Percentiles rank a stretch among this genome's conserved stretches.
Evolutionary conservation across 768 basidiomycete species (phyloP).

Genomic region (Lanmaoa rubissima): DNA sequence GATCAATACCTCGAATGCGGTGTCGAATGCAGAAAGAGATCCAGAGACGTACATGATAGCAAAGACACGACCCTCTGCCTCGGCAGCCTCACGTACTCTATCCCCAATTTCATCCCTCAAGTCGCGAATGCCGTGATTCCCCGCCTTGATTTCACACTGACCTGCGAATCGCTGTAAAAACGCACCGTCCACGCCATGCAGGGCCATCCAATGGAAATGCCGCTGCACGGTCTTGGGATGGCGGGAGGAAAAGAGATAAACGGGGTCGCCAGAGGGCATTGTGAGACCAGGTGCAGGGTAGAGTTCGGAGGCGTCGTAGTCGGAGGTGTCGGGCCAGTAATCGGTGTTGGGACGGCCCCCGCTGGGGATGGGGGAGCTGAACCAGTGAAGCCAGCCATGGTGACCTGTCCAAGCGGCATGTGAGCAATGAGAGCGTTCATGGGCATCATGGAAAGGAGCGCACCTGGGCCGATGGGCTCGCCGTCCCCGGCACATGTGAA

Average conservation of each 20-base stretch:
- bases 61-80: constrained; percentile 76
- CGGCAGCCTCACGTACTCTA: constrained; percentile 71
- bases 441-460: background rate
- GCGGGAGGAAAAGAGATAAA: constrained; percentile 75
- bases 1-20: background rate
- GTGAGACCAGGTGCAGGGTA: constrained; percentile 67
- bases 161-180: constrained; percentile 78
- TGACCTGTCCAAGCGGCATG: constrained; percentile 43
- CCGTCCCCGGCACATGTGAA: constrained; percentile 73
- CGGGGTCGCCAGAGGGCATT: constrained; percentile 53
- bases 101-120: constrained; percentile 75
- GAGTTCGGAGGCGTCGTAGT: constrained; percentile 68
- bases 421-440: background rate
- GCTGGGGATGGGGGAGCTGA: constrained; percentile 60
- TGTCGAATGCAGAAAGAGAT: background rate
- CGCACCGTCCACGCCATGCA: constrained; percentile 75
- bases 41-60: constrained; percentile 68
- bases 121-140: constrained; percentile 54
- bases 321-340: constrained; percentile 76
- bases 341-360: constrained; percentile 75
- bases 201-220: constrained; percentile 69
- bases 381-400: constrained; percentile 89
- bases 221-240: constrained; percentile 70
- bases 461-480: constrained; percentile 60
- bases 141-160: constrained; percentile 57